phyloP scores from a whole-genome alignment of 2,329 filamentous ascomycete species.

The Neobulgaria alba region DNA sequence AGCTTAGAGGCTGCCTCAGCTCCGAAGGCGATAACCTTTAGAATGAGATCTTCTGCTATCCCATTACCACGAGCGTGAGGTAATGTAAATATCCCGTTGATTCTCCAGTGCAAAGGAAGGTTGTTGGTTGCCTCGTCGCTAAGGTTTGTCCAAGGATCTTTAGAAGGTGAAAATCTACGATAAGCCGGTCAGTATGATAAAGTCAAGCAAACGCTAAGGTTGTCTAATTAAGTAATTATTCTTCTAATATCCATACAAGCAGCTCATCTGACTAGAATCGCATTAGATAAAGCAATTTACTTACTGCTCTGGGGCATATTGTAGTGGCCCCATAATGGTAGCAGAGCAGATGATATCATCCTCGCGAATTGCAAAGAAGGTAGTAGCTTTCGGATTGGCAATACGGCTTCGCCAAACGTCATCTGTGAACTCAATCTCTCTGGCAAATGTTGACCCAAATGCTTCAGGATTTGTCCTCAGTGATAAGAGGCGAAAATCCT shows the following conservation, averaged over 20 bases:
- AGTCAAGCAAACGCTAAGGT: not conserved
- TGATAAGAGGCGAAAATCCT: slow-evolving; percentile 21
- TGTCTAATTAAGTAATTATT: not conserved
- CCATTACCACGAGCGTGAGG: slow-evolving; percentile 31
- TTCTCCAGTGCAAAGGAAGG: slow-evolving; percentile 24
- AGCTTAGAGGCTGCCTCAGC: slow-evolving; percentile 17
- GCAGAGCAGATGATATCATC: slow-evolving; percentile 25
- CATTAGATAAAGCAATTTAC: too few species aligned
- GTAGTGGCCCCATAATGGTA: slow-evolving; percentile 8
- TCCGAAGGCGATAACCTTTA: slow-evolving; percentile 24
- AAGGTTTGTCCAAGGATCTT: slow-evolving; percentile 6
- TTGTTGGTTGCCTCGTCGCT: not conserved
- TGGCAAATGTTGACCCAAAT: slow-evolving; percentile 33
- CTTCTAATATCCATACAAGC: too few species aligned
- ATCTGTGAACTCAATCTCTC: slow-evolving; percentile 30
- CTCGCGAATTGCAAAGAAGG: slow-evolving; percentile 28
- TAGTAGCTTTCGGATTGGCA: slow-evolving; percentile 29
- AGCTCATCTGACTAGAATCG: too few species aligned
- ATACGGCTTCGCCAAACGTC: slow-evolving; percentile 31
- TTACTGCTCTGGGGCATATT: slow-evolving; percentile 10
- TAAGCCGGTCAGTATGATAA: not conserved
- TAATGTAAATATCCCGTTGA: slow-evolving; percentile 33
- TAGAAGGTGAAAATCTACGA: slow-evolving; percentile 6
- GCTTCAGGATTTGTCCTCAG: slow-evolving; percentile 25
- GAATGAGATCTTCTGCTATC: slow-evolving; percentile 29